Evolutionary conservation across 768 basidiomycete species (phyloP), one percentile per base, ranked within the genome.

Genomic region (Termitomyces sp.): DNA sequence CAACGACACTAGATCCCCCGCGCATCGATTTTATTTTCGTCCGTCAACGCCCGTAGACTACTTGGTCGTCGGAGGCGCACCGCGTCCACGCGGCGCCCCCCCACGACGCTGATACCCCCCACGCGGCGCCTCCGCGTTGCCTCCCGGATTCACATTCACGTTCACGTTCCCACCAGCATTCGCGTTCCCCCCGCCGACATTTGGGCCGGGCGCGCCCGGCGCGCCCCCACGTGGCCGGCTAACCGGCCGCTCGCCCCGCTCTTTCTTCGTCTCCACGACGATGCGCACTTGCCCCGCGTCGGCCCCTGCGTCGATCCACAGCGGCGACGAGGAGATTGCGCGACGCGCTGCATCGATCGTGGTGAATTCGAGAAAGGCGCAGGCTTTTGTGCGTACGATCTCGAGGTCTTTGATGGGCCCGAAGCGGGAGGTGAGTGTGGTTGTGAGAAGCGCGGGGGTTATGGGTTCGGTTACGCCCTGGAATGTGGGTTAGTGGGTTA

Each of bases 281-380:
- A 98, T 85, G 58, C 87, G 76, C 34, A 80, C 70, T 57, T 72
- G 74, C 2, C 76, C 74, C 22, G 61, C 71, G 7, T 83, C 84
- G 4, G 80, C 81, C 1, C 82, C 86, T 9, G 80, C 77, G 48
- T 90, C 88, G 52, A 96, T 71, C 68, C 82, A 86, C 60, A 98
- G 80, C 14, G 85, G 81, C 49, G 97, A 70, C 3, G 88, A 79
- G 27, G 81, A 73, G 67, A 99, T 96, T 2, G 96, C 96, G 44
- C 86, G 83, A 64, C 85, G 81, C n/a, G 96, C 96, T 37, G 84
- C 74, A 1, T 95, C 94, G 57, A 95, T 70, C 1, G 74, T 74
- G 24, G 67, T 69, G 76, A 95, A 98, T 72, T 98, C 96, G 65
- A 97, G 78, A 82, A 98, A 98, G 0, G 94, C 95, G 67, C 95